Evolutionary conservation across 23 red algal species (phyloP), one percentile per base, ranked within the genome.

Genomic region (Gracilaria vermiculophylla): DNA sequence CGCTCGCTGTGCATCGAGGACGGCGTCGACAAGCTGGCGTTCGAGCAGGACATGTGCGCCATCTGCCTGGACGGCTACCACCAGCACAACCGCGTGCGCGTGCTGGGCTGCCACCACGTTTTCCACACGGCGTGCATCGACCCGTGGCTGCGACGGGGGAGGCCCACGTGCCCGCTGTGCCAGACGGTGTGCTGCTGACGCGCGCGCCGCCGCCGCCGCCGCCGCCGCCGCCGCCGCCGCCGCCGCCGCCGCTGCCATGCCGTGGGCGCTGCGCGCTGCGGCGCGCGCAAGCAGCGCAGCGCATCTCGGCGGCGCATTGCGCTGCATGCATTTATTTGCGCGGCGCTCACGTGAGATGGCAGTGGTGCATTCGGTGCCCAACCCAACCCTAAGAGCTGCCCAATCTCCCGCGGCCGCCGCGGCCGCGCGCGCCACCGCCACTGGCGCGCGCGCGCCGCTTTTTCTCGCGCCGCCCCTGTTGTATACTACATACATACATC

Each of bases 91-190:
- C 12, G 78, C 14, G 94, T 97, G 45, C 89, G 94, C 37, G 74
- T 89, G 45, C 70, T 97, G 13, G 83, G 78, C 39, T 97, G 94
- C 71, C 31, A 87, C n/a, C 94, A 97, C 81, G 82, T 97, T 6
- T 97, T 97, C 56, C 94, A 97, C 77, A 54, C 82, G 21, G 39
- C 67, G 0, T 97, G 94, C 62, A 92, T 97, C 82, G 88, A 97
- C 58, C 87, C 94, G 19, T 97, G 94, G 94, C 69, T 96, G 31
- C 53, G 84, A 27, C 62, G 80, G 50, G 80, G 85, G 24, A 49
- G 82, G 48, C 73, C 88, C 10, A 81, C 83, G 5, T 96, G 94
- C 33, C 94, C 94, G 37, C 79, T 92, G 0, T 96, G 94, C 67
- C 84, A 88, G 29, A 88, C 84, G 36, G 54, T 88, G 29, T 88